Base-by-base conservation (phyloP, 495 filamentous ascomycete species). In the Penicillium egyptiacum region DNA sequence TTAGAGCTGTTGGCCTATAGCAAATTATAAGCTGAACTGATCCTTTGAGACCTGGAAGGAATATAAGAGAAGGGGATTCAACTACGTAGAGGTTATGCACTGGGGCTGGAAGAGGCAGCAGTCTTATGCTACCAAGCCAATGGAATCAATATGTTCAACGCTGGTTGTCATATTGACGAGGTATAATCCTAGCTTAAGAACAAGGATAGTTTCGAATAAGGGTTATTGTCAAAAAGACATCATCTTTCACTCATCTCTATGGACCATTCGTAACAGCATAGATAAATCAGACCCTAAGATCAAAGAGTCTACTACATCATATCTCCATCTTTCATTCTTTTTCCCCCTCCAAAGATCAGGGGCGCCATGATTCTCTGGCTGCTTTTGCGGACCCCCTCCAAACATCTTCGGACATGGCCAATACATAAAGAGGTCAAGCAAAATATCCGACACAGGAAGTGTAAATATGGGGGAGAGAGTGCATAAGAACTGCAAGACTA, bases 181-280 rank as follows among this genome's bases (percentile, higher is more conserved):
- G 5, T 14, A 16, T 22, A 14, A 46, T 26, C 5, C 35, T 39
- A 39, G 16, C 16, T 39, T 39, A 9, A 17, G 4, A 33, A 33
- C 10, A 33, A 33, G 35, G 7, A 39, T 39, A 22, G 2, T 2
- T 28, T 28, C 6, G 23, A 26, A 45, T 5, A 23, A 16, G 19
- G 12, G 14, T 11, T 37, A 37, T 37, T 45, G 42, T 47, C 26
- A 40, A 44, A 50, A 49, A 64, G 65, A 65, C 56, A 66, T 64
- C 61, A 63, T 68, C 53, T 65, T 68, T 66, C 62, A 67, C 69
- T 70, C 68, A 71, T 68, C 70, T 78, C 70, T 74, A 73, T 72
- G 79, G 67, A 70, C 71, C 71, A 73, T 70, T 72, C 76, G 72
- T 79, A 75, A 80, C 76, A 70, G 66, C 73, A 75, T 75, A 70